Evolutionary conservation across 805 yeast genomes (phyloP), one percentile per base, ranked within the genome.

Genomic region (Metschnikowia noctiluminum): DNA sequence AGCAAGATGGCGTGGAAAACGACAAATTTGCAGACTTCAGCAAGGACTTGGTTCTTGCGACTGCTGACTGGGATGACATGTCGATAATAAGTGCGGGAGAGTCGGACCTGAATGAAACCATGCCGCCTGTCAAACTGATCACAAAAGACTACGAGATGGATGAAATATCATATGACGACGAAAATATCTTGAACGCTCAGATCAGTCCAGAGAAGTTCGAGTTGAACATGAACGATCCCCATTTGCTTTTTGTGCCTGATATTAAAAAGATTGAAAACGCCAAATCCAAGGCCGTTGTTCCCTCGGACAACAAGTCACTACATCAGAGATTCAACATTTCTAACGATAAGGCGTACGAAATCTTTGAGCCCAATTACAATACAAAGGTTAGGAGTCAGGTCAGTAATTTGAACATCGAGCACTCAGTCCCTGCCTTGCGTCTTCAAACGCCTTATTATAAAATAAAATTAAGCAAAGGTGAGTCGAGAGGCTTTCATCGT

Each of bases 391-490:
- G 99, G 64, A 82, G 96, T 2, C 95, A 96, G 7, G 83, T 94
- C 59, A 96, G 97, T 40, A 89, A 92, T 56, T 74, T 94, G 53
- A 84, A 81, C 43, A 90, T 94, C 53, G 98, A 94, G 60, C 99
- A 94, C 65, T 81, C 97, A 0, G 76, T 83, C 58, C 96, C 96
- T 0, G 97, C 99, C 0, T 61, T 82, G 28, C 76, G 94, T 43
- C 73, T 94, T 42, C 99, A 94, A 68, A 80, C 90, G 0, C 99
- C 99, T 2, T 90, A 81, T 67, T 94, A 89, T 69, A 88, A 86
- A 60, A 97, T 91, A 28, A 80, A 76, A 52, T 69, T 89, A 34
- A 70, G 85, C 6, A 82, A 82, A 55, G 76, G 77, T 7, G 87
- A 86, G 56, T 73, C 85, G 34, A 77, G 99, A 49, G 76, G 82